These are phyloP conservation scores for Apiotrichum montevideense DNA, from an alignment of 1,284 basidiomycete species.

Conservation along the genomic window DNA sequence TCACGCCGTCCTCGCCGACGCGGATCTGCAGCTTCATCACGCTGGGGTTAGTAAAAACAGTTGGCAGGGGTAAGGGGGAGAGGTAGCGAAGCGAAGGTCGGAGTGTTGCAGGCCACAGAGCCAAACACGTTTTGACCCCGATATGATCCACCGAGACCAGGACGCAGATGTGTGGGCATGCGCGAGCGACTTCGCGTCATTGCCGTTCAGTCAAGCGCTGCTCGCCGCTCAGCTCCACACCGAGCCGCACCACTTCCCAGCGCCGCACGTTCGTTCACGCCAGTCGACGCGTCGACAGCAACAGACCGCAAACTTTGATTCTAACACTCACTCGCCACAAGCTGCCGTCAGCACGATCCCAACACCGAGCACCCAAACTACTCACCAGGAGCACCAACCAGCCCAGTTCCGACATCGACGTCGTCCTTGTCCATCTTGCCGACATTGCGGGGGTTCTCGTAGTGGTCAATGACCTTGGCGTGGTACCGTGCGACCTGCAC, in stretches of 20 bases:
- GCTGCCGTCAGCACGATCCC: background rate
- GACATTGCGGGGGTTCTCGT: conserved; percentile 91
- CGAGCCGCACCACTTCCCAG: too few relatives aligned
- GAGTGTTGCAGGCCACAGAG: too few relatives aligned
- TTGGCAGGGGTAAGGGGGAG: background rate
- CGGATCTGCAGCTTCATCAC: conserved; percentile 99
- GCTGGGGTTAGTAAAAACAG: conserved; percentile 52
- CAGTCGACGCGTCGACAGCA: too few relatives aligned
- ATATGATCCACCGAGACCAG: too few relatives aligned
- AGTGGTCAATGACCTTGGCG: conserved; percentile 92
- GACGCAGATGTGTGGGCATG: too few relatives aligned
- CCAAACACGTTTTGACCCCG: too few relatives aligned
- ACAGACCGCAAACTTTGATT: background rate
- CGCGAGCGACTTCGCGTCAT: too few relatives aligned
- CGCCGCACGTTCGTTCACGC: too few relatives aligned
- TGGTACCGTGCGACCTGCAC: conserved; percentile 59
- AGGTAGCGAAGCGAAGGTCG: background rate
- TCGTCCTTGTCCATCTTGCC: conserved; percentile 45
- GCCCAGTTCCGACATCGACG: conserved; percentile 72
- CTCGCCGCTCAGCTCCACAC: too few relatives aligned
- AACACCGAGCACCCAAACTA: background rate
- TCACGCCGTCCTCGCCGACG: conserved; percentile 83
- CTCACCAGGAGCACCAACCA: conserved; percentile 71
- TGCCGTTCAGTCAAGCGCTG: too few relatives aligned
- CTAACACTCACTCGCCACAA: conserved; percentile 1